Percentiles rank a stretch among this genome's conserved stretches.
These are phyloP conservation scores for Saccharomycopsis malanga DNA, from an alignment of 805 yeast genomes.

Conservation along the genomic window DNA sequence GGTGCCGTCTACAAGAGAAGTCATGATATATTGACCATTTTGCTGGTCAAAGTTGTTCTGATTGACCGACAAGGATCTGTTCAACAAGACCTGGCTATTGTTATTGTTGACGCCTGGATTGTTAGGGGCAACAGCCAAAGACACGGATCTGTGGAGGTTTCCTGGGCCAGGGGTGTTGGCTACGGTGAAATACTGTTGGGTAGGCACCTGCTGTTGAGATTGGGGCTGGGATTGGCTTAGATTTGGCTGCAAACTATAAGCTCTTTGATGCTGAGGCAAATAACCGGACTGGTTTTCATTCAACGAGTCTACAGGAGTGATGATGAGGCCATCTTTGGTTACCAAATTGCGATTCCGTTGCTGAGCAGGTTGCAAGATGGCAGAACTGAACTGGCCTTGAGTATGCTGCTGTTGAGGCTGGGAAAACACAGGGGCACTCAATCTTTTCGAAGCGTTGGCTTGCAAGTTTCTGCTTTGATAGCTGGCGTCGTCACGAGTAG, in stretches of 20 bases:
- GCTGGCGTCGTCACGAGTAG: conserved; percentile 1
- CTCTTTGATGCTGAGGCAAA: conserved; percentile 8
- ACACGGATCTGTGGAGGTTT: conserved; percentile 7
- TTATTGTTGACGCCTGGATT: background rate
- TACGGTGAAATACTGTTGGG: too few relatives aligned
- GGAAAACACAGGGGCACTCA: conserved; percentile 12
- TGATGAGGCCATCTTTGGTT: conserved; percentile 6
- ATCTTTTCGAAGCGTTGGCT: conserved; percentile 1
- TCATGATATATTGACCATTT: background rate
- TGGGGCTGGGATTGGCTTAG: conserved; percentile 2
- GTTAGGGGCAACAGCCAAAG: conserved; percentile 1
- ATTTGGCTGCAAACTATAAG: conserved; percentile 4
- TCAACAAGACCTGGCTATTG: background rate
- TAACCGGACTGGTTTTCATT: conserved; percentile 10
- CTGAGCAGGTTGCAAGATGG: background rate
- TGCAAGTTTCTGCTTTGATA: background rate
- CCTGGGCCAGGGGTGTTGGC: too few relatives aligned
- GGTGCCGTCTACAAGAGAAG: background rate
- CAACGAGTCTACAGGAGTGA: conserved; percentile 14
- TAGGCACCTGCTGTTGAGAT: background rate
- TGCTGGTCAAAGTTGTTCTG: background rate
- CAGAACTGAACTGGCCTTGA: conserved; percentile 6
- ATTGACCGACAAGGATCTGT: background rate
- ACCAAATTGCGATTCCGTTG: conserved; percentile 5
- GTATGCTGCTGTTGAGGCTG: background rate